Evolutionary conservation across 495 filamentous ascomycete genomes (phyloP).

Genomic region (Durotheca rogersii): DNA sequence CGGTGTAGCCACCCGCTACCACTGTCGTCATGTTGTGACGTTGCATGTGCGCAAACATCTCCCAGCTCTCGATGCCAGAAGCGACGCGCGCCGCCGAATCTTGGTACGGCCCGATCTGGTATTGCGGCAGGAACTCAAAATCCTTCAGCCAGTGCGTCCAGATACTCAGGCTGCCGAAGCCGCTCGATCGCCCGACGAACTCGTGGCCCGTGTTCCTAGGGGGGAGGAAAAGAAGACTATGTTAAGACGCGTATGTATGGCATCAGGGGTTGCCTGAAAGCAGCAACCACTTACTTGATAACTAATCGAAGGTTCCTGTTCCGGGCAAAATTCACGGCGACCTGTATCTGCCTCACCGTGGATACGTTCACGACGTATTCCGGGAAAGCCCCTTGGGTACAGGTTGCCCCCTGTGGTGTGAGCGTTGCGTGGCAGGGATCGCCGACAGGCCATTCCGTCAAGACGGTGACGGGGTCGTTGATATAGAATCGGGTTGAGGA

Average conservation of each 20-base stretch:
- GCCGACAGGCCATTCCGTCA: slow-evolving; percentile 44
- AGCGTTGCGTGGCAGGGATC: slow-evolving; percentile 41
- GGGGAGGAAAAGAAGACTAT: slow-evolving; percentile 43
- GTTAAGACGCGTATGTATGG: slow-evolving; percentile 29
- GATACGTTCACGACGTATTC: slow-evolving; percentile 61
- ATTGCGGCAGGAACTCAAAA: slow-evolving; percentile 36
- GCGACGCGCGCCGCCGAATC: slow-evolving; percentile 50
- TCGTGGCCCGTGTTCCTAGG: slow-evolving; percentile 71
- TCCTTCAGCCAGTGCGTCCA: slow-evolving; percentile 59
- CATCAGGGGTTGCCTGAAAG: neutral
- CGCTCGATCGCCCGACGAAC: slow-evolving; percentile 55
- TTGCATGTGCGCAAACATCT: slow-evolving; percentile 43
- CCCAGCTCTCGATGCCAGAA: slow-evolving; percentile 48
- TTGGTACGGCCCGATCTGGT: slow-evolving; percentile 42
- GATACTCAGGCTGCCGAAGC: slow-evolving; percentile 56
- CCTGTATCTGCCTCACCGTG: slow-evolving; percentile 56
- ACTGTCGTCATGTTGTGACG: slow-evolving; percentile 43
- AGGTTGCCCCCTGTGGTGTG: slow-evolving; percentile 39
- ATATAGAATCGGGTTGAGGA: slow-evolving; percentile 36
- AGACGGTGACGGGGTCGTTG: slow-evolving; percentile 38
- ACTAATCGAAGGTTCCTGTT: slow-evolving; percentile 59
- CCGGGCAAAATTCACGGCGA: slow-evolving; percentile 62
- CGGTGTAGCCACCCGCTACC: slow-evolving; percentile 50
- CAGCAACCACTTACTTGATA: slow-evolving; percentile 59
- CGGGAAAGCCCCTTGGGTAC: slow-evolving; percentile 59